A percentile compares a stretch with the other conserved stretches of the same genome.
Evolutionary conservation across 2,329 filamentous ascomycete genomes (phyloP).

Genomic region (Calonectria pseudoturangicola): DNA sequence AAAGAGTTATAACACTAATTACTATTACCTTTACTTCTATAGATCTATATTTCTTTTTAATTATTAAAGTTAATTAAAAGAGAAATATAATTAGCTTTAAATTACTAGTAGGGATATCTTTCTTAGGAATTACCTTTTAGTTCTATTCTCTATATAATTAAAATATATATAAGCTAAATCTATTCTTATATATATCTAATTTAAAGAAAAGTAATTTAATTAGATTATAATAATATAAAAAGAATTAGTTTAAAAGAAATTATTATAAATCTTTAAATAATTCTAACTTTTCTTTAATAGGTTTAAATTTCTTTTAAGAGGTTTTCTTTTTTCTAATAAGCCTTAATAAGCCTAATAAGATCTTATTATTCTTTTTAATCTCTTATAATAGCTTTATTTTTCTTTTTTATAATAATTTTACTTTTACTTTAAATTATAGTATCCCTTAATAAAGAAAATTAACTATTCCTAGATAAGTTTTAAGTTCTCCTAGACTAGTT

Average conservation of each 20-base stretch:
- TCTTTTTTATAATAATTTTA: background rate
- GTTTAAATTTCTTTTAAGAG: background rate
- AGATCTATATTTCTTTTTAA: background rate
- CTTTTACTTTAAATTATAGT: background rate
- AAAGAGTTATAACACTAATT: too few relatives aligned
- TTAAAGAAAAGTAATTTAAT: background rate
- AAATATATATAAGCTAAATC: background rate
- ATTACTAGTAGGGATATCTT: background rate
- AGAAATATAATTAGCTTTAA: constrained; percentile 1
- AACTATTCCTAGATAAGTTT: too few relatives aligned
- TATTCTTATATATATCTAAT: background rate
- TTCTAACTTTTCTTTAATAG: background rate
- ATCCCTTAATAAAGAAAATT: background rate
- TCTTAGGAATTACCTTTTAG: background rate
- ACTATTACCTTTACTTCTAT: background rate
- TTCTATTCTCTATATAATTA: background rate
- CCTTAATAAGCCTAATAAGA: background rate
- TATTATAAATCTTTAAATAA: background rate
- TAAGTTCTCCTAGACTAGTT: background rate
- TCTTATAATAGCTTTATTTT: background rate
- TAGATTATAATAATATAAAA: background rate
- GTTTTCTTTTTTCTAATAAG: background rate
- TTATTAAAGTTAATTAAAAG: background rate
- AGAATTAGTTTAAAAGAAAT: background rate
- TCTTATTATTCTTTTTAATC: background rate